Conservation (phyloP, 2,329 filamentous ascomycete genomes). For the Gyromitra esculenta region DNA sequence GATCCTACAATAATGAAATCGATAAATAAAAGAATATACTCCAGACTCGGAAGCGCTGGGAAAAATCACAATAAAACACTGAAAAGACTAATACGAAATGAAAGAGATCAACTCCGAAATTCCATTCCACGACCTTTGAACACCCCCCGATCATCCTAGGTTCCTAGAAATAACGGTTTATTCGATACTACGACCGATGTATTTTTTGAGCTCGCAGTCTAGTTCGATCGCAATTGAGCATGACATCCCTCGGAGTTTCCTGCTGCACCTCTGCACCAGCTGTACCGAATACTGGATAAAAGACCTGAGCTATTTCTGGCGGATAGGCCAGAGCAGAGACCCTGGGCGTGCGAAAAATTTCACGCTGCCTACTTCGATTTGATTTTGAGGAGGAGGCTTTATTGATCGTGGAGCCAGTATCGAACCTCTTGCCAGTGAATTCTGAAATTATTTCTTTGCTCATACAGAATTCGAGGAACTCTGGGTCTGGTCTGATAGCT, state of each 20-base stretch:
- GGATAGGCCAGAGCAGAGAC: not conserved
- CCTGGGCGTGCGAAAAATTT: conserved; percentile 13
- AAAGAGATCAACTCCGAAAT: conserved; percentile 11
- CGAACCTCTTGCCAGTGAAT: not conserved
- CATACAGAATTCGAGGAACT: conserved; percentile 21
- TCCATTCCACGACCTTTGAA: not conserved
- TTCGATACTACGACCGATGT: not conserved
- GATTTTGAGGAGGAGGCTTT: not conserved
- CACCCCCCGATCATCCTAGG: too few relatives aligned
- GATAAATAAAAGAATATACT: not conserved
- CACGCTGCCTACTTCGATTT: not conserved
- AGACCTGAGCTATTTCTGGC: conserved; percentile 26
- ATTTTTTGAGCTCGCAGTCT: not conserved
- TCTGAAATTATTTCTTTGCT: conserved; percentile 37
- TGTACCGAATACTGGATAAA: conserved; percentile 24
- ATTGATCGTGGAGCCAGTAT: not conserved
- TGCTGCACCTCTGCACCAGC: not conserved
- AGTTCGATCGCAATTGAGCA: conserved; percentile 10
- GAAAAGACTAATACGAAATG: not conserved
- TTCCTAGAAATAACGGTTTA: too few relatives aligned
- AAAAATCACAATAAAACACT: not conserved
- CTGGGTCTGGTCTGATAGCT: not conserved
- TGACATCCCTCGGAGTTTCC: conserved; percentile 6
- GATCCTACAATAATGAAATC: not conserved
- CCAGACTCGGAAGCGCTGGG: not conserved